phyloP scores from a whole-genome alignment of 768 basidiomycete species.

The Albatrellus ellisii region DNA sequence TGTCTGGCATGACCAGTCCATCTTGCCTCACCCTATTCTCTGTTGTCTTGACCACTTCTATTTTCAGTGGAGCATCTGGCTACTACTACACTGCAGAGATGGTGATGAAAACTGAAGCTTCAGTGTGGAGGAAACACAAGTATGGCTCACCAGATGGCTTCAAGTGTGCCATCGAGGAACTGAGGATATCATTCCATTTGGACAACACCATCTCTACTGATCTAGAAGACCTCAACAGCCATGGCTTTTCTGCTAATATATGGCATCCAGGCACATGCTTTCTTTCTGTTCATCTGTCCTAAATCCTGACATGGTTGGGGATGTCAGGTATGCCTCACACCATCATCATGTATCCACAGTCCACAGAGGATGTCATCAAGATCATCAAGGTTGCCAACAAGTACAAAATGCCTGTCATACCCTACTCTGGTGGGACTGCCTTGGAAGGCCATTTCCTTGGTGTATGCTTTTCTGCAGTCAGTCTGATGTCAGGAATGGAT shows the following conservation, averaged over 20 bases:
- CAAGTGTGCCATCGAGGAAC: constrained; percentile 16
- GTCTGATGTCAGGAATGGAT: constrained; percentile 66
- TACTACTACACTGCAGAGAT: no score
- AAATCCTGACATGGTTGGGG: no score
- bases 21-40: no score
- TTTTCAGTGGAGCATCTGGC: no score
- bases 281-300: no score
- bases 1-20: no score
- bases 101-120: no score
- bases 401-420: constrained; percentile 63
- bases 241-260: constrained; percentile 17
- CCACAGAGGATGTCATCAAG: constrained; percentile 72
- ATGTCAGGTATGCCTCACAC: constrained; percentile 31
- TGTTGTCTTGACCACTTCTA: no score
- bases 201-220: constrained; percentile 12
- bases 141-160: constrained; percentile 19
- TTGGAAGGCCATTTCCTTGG: constrained; percentile 67
- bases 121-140: no score
- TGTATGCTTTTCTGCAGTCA: constrained; percentile 33
- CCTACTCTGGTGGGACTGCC: constrained; percentile 74
- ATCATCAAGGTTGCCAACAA: constrained; percentile 65
- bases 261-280: no score
- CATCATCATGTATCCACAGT: constrained; percentile 50
- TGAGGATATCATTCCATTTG: constrained; percentile 7
- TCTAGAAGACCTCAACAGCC: constrained; percentile 13